phyloP scores from a whole-genome alignment of 768 basidiomycete genomes.

The Porpolomopsis calyptriformis region DNA sequence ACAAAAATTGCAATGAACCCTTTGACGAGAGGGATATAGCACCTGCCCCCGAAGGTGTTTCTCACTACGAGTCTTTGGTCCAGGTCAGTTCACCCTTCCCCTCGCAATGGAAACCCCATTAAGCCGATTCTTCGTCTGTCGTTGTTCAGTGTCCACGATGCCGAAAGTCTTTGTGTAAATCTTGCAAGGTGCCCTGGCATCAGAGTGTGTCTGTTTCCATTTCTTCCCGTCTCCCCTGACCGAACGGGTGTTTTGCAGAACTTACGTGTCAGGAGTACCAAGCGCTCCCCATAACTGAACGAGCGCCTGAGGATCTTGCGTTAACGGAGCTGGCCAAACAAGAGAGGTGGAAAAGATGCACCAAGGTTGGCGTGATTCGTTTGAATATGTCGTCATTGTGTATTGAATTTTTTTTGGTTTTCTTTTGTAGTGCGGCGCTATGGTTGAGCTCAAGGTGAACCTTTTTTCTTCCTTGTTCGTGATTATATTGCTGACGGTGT shows the following conservation, averaged over 20 bases:
- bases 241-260: constrained; percentile 3
- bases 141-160: constrained; percentile 14
- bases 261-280: constrained; percentile 15
- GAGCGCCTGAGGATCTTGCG: constrained; percentile 13
- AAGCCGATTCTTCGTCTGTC: background rate
- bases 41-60: constrained; percentile 11
- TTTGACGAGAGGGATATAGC: constrained; percentile 15
- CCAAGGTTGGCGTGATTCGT: constrained; percentile 9
- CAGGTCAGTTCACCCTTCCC: constrained; percentile 5
- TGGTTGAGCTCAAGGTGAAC: constrained; percentile 23
- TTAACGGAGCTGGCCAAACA: constrained; percentile 14
- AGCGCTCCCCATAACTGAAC: constrained; percentile 12
- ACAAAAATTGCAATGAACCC: constrained; percentile 15
- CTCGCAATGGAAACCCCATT: background rate
- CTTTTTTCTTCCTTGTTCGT: constrained; percentile 1
- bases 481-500: background rate
- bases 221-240: background rate
- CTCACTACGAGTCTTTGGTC: constrained; percentile 9
- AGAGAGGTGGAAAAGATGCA: constrained; percentile 16
- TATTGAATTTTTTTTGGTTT: too few relatives aligned
- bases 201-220: constrained; percentile 8
- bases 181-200: constrained; percentile 15
- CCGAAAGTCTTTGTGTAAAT: constrained; percentile 11
- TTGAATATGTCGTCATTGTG: background rate
- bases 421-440: constrained; percentile 11